Evolutionary conservation across 768 basidiomycete species (phyloP).

Genomic region (Podaxis sp.): DNA sequence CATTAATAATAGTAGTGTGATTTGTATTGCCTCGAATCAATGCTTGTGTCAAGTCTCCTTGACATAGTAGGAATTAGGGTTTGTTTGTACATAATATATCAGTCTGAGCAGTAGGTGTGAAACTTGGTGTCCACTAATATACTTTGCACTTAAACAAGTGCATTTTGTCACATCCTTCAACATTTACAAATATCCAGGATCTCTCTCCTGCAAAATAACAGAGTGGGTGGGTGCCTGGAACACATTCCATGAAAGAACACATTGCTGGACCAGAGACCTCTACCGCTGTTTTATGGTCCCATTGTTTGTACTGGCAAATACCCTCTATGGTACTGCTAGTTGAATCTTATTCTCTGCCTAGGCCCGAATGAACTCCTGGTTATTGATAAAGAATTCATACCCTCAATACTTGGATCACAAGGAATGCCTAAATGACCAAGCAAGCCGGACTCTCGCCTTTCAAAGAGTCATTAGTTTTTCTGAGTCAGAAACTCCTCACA

Average conservation of each 20-base stretch:
- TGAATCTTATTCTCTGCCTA: conserved; percentile 16
- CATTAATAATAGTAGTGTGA: too few species aligned
- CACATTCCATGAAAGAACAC: conserved; percentile 19
- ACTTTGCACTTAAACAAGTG: too few species aligned
- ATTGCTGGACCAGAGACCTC: conserved; percentile 22
- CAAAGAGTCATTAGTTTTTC: background rate
- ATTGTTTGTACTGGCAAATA: conserved; percentile 31
- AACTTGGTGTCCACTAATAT: too few species aligned
- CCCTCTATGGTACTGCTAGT: conserved; percentile 16
- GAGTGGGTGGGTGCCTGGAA: conserved; percentile 21
- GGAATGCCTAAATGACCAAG: conserved; percentile 54
- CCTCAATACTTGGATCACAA: conserved; percentile 36
- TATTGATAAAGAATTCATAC: conserved; percentile 34
- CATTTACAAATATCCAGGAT: conserved; percentile 32
- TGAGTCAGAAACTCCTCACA: background rate
- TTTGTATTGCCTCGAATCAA: too few species aligned
- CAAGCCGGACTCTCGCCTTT: conserved; percentile 19
- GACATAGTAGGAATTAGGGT: too few species aligned
- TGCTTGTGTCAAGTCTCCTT: too few species aligned
- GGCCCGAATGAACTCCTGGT: conserved; percentile 53
- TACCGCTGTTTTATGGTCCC: conserved; percentile 30
- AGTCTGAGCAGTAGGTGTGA: too few species aligned
- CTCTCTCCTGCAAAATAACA: conserved; percentile 24
- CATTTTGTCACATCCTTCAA: too few species aligned
- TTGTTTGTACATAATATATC: too few species aligned